A percentile compares a stretch with the other conserved stretches of the same genome.
Evolutionary conservation across 2,329 filamentous ascomycete genomes (phyloP).

Genomic region (Amylocarpus encephaloides): DNA sequence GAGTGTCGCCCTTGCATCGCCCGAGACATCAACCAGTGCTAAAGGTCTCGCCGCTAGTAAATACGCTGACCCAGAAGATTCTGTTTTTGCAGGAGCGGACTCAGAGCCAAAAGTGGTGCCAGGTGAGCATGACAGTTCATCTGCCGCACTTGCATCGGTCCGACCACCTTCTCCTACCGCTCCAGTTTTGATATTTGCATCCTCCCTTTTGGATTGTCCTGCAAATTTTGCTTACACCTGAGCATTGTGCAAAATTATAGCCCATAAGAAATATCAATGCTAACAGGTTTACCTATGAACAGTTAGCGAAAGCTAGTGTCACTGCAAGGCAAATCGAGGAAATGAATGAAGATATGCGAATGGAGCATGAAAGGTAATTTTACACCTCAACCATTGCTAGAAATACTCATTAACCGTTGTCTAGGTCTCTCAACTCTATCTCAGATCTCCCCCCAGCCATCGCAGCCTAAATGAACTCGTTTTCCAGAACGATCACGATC

Average conservation of each 20-base stretch:
- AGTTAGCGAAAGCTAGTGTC: slow-evolving; percentile 32
- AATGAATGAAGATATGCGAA: slow-evolving; percentile 51
- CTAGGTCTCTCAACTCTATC: slow-evolving; percentile 35
- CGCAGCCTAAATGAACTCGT: not conserved
- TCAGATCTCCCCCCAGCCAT: slow-evolving; percentile 21
- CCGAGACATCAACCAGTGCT: slow-evolving; percentile 31
- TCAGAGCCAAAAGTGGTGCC: slow-evolving; percentile 43
- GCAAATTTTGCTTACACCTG: slow-evolving; percentile 3
- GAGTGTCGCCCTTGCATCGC: slow-evolving; percentile 32
- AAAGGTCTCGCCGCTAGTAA: slow-evolving; percentile 47
- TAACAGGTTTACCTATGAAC: slow-evolving; percentile 18
- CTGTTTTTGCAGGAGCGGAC: slow-evolving; percentile 32
- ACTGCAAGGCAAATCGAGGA: slow-evolving; percentile 36
- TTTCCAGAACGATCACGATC: not conserved
- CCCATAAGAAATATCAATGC: slow-evolving; percentile 4
- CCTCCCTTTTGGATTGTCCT: not conserved
- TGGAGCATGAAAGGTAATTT: slow-evolving; percentile 42
- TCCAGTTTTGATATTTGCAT: slow-evolving; percentile 14
- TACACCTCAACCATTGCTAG: not conserved
- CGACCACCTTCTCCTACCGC: slow-evolving; percentile 34
- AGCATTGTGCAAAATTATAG: not conserved
- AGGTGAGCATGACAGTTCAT: slow-evolving; percentile 55
- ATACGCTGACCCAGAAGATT: slow-evolving; percentile 40
- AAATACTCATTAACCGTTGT: not conserved
- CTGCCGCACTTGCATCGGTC: slow-evolving; percentile 62